A percentile compares a stretch with the other conserved stretches of the same genome.
phyloP scores from a whole-genome alignment of 208 protist species.

The Trypanosomatidae sp. region DNA sequence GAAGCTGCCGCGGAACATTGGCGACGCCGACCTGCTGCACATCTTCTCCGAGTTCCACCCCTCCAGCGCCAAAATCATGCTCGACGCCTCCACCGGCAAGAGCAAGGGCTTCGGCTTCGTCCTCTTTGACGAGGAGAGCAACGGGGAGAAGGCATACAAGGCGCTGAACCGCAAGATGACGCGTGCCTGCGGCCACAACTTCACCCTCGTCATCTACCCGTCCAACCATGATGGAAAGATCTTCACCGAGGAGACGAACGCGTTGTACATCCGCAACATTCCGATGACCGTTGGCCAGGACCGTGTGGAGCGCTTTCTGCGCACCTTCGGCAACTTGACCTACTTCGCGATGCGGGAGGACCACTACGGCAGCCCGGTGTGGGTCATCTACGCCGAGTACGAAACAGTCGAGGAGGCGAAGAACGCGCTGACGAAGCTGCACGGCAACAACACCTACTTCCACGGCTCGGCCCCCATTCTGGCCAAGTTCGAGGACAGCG shows the following conservation, averaged over 20 bases:
- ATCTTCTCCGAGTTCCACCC: constrained; percentile 72
- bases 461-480: constrained; percentile 52
- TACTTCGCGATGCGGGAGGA: constrained; percentile 82
- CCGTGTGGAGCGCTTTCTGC: constrained; percentile 72
- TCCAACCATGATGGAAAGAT: constrained; percentile 71
- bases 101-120: constrained; percentile 96
- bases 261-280: constrained; percentile 88
- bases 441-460: constrained; percentile 73
- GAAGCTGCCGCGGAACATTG: constrained; percentile 87
- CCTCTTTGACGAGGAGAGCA: constrained; percentile 88
- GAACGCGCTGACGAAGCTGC: constrained; percentile 58
- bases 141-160: constrained; percentile 69
- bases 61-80: constrained; percentile 84
- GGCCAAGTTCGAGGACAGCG: constrained; percentile 78
- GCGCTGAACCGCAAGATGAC: constrained; percentile 59
- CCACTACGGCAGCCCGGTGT: constrained; percentile 80
- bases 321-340: constrained; percentile 55
- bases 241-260: constrained; percentile 41
- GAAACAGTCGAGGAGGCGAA: constrained; percentile 57
- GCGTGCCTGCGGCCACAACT: constrained; percentile 45
- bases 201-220: constrained; percentile 76
- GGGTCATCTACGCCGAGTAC: constrained; percentile 85
- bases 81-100: constrained; percentile 85
- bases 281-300: constrained; percentile 55
- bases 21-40: constrained; percentile 70